phyloP scores from a whole-genome alignment of 2,329 filamentous ascomycete genomes.

The Alternaria sp. region DNA sequence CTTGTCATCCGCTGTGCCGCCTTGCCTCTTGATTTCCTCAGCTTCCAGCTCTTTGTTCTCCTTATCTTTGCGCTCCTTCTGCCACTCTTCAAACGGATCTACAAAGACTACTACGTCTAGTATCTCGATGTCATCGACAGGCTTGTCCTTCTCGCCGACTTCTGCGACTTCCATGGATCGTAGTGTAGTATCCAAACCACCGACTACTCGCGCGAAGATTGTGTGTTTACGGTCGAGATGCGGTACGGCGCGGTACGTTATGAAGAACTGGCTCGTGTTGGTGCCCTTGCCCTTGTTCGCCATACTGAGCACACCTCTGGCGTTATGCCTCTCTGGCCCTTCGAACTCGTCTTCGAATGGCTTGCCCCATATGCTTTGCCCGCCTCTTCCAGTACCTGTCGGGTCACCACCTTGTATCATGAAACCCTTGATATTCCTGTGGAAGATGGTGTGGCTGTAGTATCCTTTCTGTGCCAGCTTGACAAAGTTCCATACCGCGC shows the following conservation, averaged over 20 bases:
- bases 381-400: constrained; percentile 89
- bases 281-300: constrained; percentile 99
- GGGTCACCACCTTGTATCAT: constrained; percentile 99
- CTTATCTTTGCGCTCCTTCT: constrained; percentile 64
- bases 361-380: constrained; percentile 89
- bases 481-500: constrained; percentile 97
- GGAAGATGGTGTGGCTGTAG: constrained; percentile 83
- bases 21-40: constrained; percentile 67
- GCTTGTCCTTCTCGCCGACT: constrained; percentile 76
- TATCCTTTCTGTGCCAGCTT: constrained; percentile 87
- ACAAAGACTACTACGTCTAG: constrained; percentile 84
- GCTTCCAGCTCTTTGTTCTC: constrained; percentile 68
- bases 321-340: constrained; percentile 82
- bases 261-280: constrained; percentile 94
- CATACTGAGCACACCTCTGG: constrained; percentile 85
- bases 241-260: constrained; percentile 81
- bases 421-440: constrained; percentile 92
- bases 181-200: constrained; percentile 73
- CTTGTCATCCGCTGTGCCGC: constrained; percentile 83
- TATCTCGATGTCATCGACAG: constrained; percentile 79
- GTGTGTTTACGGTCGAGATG: constrained; percentile 96
- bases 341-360: constrained; percentile 95
- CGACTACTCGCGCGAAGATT: constrained; percentile 88
- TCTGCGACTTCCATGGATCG: constrained; percentile 77
- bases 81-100: constrained; percentile 94